Conservation (phyloP, 2,329 filamentous ascomycete species). For the Diaporthe sp. region DNA sequence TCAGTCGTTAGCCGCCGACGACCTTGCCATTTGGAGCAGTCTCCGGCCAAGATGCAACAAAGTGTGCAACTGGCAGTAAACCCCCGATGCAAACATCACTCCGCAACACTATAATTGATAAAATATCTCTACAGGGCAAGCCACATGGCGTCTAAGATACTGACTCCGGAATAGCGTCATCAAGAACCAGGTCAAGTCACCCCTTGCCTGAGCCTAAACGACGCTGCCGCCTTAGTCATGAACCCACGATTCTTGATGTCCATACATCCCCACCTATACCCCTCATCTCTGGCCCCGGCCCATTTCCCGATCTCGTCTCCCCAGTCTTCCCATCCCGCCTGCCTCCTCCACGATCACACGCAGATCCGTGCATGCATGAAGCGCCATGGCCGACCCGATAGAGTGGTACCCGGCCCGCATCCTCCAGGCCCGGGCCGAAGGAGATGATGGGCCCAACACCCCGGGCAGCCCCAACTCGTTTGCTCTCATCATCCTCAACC, state of each 20-base stretch:
- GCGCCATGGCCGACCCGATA: slow-evolving; percentile 29
- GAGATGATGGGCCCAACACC: background rate
- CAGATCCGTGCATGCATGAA: slow-evolving; percentile 25
- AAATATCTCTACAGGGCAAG: no score
- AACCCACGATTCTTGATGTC: no score
- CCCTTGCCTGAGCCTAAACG: background rate
- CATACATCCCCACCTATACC: background rate
- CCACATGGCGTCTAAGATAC: no score
- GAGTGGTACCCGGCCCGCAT: slow-evolving; percentile 47
- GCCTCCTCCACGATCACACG: background rate
- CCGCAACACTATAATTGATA: no score
- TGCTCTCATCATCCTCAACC: slow-evolving; percentile 66
- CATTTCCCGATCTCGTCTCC: background rate
- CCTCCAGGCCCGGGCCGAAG: slow-evolving; percentile 38
- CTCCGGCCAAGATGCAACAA: no score
- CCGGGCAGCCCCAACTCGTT: slow-evolving; percentile 46
- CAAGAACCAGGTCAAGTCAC: no score
- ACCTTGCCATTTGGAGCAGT: no score
- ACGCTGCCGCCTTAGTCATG: background rate
- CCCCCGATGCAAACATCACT: no score
- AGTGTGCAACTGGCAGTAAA: no score
- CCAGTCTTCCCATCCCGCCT: background rate
- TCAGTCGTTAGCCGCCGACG: no score
- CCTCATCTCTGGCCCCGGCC: background rate
- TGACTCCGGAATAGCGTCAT: no score